Evolutionary conservation across 192 early-diverging fungal genomes (phyloP).

Genomic region (Coemansia erecta): DNA sequence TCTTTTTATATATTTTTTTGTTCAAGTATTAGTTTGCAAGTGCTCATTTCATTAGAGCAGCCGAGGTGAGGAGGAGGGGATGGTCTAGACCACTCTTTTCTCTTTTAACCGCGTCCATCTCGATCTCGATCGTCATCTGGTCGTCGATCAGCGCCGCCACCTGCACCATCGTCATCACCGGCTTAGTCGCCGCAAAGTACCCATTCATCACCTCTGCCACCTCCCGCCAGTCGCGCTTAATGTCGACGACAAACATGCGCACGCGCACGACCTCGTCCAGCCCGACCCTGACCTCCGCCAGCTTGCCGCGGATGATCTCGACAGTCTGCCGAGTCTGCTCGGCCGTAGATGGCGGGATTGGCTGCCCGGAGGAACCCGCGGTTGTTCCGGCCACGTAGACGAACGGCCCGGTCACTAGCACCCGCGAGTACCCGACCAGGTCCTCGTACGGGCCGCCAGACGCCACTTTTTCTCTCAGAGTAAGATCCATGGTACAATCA

Average conservation of each 20-base stretch:
- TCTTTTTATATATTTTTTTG: too few relatives aligned
- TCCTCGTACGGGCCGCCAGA: conserved; percentile 38
- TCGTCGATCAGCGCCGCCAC: conserved; percentile 37
- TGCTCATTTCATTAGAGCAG: not conserved
- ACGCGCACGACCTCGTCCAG: conserved; percentile 35
- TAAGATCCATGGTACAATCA: not conserved
- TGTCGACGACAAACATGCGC: conserved; percentile 41
- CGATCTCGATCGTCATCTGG: conserved; percentile 46
- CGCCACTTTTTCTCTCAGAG: conserved; percentile 3
- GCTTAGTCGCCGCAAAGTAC: conserved; percentile 19
- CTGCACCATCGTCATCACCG: conserved; percentile 48
- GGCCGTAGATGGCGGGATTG: conserved; percentile 2
- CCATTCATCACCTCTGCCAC: conserved; percentile 28
- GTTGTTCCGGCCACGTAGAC: conserved; percentile 32
- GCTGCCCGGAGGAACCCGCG: conserved; percentile 22
- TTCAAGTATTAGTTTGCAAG: too few relatives aligned
- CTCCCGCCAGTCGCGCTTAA: conserved; percentile 40
- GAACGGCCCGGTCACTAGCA: conserved; percentile 14
- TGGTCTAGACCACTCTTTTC: not conserved
- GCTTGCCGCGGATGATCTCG: conserved; percentile 19
- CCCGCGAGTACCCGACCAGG: conserved; percentile 32
- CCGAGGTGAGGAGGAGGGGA: not conserved
- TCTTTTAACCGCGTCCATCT: conserved; percentile 38
- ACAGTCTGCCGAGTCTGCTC: conserved; percentile 22
- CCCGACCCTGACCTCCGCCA: conserved; percentile 5